These are phyloP conservation scores for Magnusiomyces ingens DNA, from an alignment of 1,139 yeast genomes.

Conservation along the genomic window DNA sequence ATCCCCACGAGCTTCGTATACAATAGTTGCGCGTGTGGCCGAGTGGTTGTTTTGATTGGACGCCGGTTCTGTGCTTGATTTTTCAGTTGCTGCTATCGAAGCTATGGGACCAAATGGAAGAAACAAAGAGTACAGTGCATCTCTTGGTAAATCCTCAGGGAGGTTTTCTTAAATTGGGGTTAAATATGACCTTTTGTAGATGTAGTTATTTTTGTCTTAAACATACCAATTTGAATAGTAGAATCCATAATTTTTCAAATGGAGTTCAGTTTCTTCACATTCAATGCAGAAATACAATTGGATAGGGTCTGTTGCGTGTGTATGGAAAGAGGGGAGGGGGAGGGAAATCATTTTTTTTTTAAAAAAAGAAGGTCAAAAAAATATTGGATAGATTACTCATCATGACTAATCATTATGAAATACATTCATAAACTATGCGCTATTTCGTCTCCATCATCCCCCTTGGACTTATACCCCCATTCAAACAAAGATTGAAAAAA, in stretches of 20 bases:
- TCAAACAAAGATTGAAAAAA: no score
- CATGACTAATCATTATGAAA: background rate
- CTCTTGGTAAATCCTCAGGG: slow-evolving; percentile 14
- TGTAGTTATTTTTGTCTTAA: background rate
- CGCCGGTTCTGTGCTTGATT: slow-evolving; percentile 5
- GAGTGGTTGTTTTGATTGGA: slow-evolving; percentile 16
- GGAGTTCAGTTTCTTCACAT: background rate
- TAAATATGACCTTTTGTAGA: background rate
- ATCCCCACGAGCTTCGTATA: slow-evolving; percentile 29
- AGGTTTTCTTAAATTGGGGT: background rate
- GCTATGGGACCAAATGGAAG: slow-evolving; percentile 36
- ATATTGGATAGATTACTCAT: no score
- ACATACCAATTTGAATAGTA: slow-evolving; percentile 6
- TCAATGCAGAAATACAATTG: background rate
- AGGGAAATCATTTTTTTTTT: no score
- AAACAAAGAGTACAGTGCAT: slow-evolving; percentile 25
- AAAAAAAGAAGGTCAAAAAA: background rate
- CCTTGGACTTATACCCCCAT: no score
- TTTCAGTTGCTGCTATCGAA: slow-evolving; percentile 21
- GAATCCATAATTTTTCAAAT: slow-evolving; percentile 5
- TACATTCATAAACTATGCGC: background rate
- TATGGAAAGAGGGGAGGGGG: no score
- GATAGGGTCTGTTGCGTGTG: background rate
- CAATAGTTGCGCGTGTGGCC: slow-evolving; percentile 24
- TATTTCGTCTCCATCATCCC: no score